Evolutionary conservation across 192 early-diverging fungal genomes (phyloP), one percentile per base, ranked within the genome.

Genomic region (Thoreauomyces humboldtii): DNA sequence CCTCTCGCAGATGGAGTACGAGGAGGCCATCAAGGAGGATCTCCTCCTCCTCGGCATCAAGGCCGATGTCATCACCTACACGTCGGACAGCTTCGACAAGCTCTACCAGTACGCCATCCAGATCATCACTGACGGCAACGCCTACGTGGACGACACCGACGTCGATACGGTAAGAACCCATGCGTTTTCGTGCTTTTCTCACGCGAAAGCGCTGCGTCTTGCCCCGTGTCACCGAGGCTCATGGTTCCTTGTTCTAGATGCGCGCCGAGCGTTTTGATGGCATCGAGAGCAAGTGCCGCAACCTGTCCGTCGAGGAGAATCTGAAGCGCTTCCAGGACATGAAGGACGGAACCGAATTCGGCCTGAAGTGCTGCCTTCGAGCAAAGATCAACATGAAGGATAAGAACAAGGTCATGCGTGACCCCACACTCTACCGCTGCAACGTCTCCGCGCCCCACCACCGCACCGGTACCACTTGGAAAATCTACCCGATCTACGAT

Each of bases 401-500:
- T 70, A 81, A 74, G 34, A 99, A 99, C 79, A 91, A 91, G 75
- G 86, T 93, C 19, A 77, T 99, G 81, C 88, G 97, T 59, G 97
- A 99, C 76, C 97, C 95, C 31, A 91, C 93, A 48, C 91, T 99
- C 54, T 99, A 92, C 83, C 88, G 97, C 32, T 95, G 91, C 82
- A 94, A 94, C 72, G 70, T 89, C 57, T 77, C 77, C 31, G 55
- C n/a, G 2, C 91, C 90, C 53, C 97, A 99, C 67, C 93, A 94
- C 70, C 85, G 83, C 35, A 94, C 92, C 43, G 97, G 95, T 34
- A 71, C 77, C 35, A 88, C 86, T 70, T 99, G 92, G 91, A 99
- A 96, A 81, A 79, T 97, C 44, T 99, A 99, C 76, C 97, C 95
- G 43, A 91, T 92, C 12, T 99, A 99, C 73, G 97, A 99, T 78